A percentile compares a stretch with the other conserved stretches of the same genome.
These are phyloP conservation scores for Phycomyces blakesleeanus DNA, from an alignment of 192 early-diverging fungal species.

Conservation along the genomic window DNA sequence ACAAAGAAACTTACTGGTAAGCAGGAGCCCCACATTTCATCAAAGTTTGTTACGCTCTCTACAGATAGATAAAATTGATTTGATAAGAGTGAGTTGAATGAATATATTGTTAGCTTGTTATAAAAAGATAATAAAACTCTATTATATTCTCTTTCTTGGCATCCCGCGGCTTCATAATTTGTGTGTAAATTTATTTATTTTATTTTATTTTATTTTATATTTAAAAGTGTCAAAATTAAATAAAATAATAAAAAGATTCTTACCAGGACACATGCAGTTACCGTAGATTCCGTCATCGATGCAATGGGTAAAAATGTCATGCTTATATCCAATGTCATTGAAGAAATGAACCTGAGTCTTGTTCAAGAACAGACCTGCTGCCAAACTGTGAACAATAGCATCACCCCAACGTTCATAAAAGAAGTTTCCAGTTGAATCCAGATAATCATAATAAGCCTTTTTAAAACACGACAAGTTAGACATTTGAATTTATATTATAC, in stretches of 20 bases:
- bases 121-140: too few species aligned
- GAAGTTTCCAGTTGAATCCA: constrained; percentile 65
- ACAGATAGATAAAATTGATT: neutral
- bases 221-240: neutral
- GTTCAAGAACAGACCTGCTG: constrained; percentile 50
- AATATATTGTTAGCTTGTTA: too few species aligned
- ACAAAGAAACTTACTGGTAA: constrained; percentile 4
- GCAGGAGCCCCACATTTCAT: constrained; percentile 25
- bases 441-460: constrained; percentile 56
- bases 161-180: neutral
- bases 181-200: too few species aligned
- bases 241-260: neutral
- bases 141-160: too few species aligned
- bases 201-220: too few species aligned
- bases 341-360: constrained; percentile 66
- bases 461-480: too few species aligned
- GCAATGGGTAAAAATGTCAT: constrained; percentile 29
- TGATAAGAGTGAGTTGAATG: neutral
- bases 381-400: constrained; percentile 70
- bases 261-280: constrained; percentile 32
- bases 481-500: too few species aligned
- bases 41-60: constrained; percentile 28
- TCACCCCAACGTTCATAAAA: constrained; percentile 81
- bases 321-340: constrained; percentile 67
- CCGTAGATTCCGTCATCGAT: constrained; percentile 25